A percentile compares a stretch with the other conserved stretches of the same genome.
Evolutionary conservation across 768 basidiomycete species (phyloP).

Genomic region (Naganishia randhawae): DNA sequence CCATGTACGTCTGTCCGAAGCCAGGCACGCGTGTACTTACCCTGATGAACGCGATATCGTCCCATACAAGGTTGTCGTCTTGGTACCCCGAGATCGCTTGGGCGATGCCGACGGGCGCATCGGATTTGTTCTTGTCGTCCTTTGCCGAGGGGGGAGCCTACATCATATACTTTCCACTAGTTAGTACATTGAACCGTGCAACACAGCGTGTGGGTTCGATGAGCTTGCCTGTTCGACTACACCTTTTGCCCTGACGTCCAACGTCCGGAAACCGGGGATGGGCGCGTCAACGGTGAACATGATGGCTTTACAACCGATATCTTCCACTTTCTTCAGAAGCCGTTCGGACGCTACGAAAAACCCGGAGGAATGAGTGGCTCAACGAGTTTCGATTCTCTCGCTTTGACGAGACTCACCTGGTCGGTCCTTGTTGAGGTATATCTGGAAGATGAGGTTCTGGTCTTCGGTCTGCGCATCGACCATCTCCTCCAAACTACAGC

Average conservation of each 20-base stretch:
- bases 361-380: too few relatives aligned
- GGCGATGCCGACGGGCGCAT: slow-evolving; percentile 44
- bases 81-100: slow-evolving; percentile 49
- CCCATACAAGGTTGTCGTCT: slow-evolving; percentile 50
- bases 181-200: not conserved
- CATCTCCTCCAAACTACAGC: slow-evolving; percentile 52
- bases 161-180: not conserved
- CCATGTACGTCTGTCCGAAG: too few relatives aligned
- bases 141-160: slow-evolving; percentile 33
- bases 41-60: slow-evolving; percentile 48
- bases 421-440: slow-evolving; percentile 77
- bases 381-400: too few relatives aligned
- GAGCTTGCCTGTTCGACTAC: slow-evolving; percentile 20
- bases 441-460: slow-evolving; percentile 52
- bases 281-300: slow-evolving; percentile 88
- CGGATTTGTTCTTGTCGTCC: slow-evolving; percentile 36
- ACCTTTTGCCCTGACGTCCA: slow-evolving; percentile 43
- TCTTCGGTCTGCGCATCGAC: slow-evolving; percentile 41
- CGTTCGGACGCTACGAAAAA: slow-evolving; percentile 61
- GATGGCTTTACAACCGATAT: slow-evolving; percentile 76
- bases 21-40: slow-evolving; percentile 29
- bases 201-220: not conserved
- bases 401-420: slow-evolving; percentile 5
- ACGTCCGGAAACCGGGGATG: slow-evolving; percentile 67
- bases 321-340: slow-evolving; percentile 67